Conservation (phyloP, 768 basidiomycete species). For the Rhodosporidiobolus sp. region DNA sequence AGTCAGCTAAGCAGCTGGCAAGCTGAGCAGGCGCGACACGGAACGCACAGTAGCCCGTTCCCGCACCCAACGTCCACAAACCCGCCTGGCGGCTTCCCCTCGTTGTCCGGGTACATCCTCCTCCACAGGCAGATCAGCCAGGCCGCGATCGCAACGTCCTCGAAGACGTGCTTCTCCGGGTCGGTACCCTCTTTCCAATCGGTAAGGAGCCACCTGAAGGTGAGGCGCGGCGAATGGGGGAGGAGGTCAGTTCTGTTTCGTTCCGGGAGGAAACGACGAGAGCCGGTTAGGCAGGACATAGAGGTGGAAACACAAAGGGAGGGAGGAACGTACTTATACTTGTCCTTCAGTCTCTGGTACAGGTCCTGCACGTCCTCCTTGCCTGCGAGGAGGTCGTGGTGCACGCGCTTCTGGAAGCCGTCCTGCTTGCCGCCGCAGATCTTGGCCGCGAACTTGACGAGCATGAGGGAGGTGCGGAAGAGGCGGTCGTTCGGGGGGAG, state of each 20-base stretch:
- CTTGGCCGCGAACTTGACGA: conserved; percentile 79
- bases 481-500: conserved; percentile 55
- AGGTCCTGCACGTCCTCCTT: conserved; percentile 82
- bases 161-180: conserved; percentile 84
- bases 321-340: conserved; percentile 60
- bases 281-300: background rate
- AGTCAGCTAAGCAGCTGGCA: background rate
- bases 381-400: conserved; percentile 72
- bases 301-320: background rate
- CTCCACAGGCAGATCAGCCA: conserved; percentile 92
- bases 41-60: conserved; percentile 70
- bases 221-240: conserved; percentile 24
- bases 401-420: conserved; percentile 78
- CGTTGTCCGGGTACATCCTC: conserved; percentile 56
- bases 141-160: conserved; percentile 94
- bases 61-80: conserved; percentile 94
- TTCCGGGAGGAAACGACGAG: no score
- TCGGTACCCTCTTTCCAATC: conserved; percentile 80
- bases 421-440: conserved; percentile 71
- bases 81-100: conserved; percentile 62
- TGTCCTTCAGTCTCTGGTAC: conserved; percentile 79
- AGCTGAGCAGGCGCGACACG: background rate
- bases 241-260: conserved; percentile 11
- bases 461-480: conserved; percentile 72
- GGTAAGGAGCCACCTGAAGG: conserved; percentile 51